Percentiles rank a stretch among this genome's conserved stretches.
Evolutionary conservation across 1,139 yeast genomes (phyloP).

Genomic region (Magnusiomyces paraingens): DNA sequence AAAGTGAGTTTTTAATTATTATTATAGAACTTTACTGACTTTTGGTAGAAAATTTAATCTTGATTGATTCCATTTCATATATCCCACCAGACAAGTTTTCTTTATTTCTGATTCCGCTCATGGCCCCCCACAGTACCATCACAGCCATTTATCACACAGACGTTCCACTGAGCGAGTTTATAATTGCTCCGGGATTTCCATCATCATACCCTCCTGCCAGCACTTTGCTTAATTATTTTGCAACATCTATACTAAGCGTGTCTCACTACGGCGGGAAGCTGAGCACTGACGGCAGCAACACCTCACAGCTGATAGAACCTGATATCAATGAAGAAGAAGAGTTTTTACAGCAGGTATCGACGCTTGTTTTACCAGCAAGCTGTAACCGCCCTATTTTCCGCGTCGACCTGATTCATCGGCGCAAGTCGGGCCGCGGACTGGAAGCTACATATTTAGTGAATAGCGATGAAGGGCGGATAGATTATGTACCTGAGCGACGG

Average conservation of each 20-base stretch:
- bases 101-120: constrained; percentile 47
- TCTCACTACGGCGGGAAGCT: constrained; percentile 16
- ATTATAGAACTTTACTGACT: too few relatives aligned
- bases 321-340: constrained; percentile 42
- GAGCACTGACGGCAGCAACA: too few relatives aligned
- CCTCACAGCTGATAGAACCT: constrained; percentile 31
- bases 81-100: constrained; percentile 44
- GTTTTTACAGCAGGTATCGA: constrained; percentile 32
- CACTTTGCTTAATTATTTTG: constrained; percentile 53
- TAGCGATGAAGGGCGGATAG: constrained; percentile 45
- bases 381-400: constrained; percentile 45
- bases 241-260: constrained; percentile 63
- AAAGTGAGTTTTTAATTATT: constrained; percentile 16
- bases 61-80: constrained; percentile 68
- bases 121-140: constrained; percentile 49
- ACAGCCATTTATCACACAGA: constrained; percentile 53
- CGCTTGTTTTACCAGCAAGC: constrained; percentile 45
- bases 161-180: constrained; percentile 6
- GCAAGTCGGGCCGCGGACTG: constrained; percentile 79
- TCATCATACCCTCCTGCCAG: constrained; percentile 47
- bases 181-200: constrained; percentile 10
- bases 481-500: constrained; percentile 32
- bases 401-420: constrained; percentile 53
- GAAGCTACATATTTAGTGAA: constrained; percentile 51
- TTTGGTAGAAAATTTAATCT: constrained; percentile 28